Conservation (phyloP, 768 basidiomycete species). For the Auriscalpium microsporum region DNA sequence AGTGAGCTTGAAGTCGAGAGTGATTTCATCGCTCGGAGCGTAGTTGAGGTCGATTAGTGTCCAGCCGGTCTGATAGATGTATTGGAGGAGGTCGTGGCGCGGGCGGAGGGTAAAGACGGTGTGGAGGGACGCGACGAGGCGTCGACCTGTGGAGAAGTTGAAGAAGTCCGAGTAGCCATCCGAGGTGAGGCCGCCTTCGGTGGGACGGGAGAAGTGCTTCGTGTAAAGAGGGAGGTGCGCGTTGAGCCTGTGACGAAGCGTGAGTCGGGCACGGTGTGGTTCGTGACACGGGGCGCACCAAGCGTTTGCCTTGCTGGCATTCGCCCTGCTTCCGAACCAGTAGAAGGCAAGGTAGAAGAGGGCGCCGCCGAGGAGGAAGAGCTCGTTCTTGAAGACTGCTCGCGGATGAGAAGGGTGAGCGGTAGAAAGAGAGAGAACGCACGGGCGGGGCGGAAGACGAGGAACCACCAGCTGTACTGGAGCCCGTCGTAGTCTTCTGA, state of each 20-base stretch:
- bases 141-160: conserved; percentile 81
- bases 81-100: conserved; percentile 74
- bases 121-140: conserved; percentile 69
- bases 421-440: conserved; percentile 23
- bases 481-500: conserved; percentile 61
- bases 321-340: conserved; percentile 52
- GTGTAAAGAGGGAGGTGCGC: conserved; percentile 50
- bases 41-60: conserved; percentile 73
- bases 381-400: conserved; percentile 61
- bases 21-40: conserved; percentile 55
- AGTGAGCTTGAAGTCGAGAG: conserved; percentile 72
- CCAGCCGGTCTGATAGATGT: conserved; percentile 49
- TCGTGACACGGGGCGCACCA: conserved; percentile 42
- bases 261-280: neutral
- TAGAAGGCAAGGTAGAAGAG: conserved; percentile 49
- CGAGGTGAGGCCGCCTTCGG: conserved; percentile 40
- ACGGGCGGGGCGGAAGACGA: conserved; percentile 80
- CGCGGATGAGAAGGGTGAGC: neutral
- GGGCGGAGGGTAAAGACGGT: conserved; percentile 70
- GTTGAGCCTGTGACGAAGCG: conserved; percentile 39
- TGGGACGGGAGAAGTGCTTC: conserved; percentile 70
- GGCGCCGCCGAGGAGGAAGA: conserved; percentile 42
- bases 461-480: conserved; percentile 62
- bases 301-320: conserved; percentile 49
- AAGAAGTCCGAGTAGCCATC: conserved; percentile 80